Conservation (phyloP, 345 rosid genomes). For the Euphorbia tirucalli region DNA sequence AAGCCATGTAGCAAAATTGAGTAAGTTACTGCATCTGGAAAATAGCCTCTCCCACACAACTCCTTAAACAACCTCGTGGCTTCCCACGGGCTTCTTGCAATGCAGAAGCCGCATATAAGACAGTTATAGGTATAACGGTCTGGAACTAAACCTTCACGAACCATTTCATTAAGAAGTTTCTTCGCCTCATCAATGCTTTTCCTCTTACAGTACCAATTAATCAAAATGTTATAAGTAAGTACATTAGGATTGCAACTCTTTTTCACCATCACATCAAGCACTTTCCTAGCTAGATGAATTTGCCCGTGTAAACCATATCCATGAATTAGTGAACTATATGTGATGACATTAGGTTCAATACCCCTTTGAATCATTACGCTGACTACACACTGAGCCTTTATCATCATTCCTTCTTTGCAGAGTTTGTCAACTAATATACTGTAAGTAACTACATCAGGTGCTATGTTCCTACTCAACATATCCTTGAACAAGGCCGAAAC, state of each 20-base stretch:
- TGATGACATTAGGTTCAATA: neutral
- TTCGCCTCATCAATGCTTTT: neutral
- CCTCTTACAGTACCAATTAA: neutral
- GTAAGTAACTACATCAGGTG: neutral
- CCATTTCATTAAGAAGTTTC: neutral
- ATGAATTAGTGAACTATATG: neutral
- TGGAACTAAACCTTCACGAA: neutral
- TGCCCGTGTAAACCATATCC: neutral
- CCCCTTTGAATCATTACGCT: neutral
- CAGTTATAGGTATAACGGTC: neutral
- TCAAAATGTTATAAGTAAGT: neutral
- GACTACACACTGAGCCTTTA: neutral
- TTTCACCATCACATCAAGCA: neutral
- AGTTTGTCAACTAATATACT: neutral
- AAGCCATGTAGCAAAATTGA: neutral
- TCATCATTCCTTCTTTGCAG: neutral
- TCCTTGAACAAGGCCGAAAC: neutral
- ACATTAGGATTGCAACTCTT: neutral
- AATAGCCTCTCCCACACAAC: neutral
- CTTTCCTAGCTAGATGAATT: neutral
- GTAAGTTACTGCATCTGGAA: neutral
- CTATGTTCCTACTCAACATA: neutral
- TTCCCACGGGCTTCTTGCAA: neutral
- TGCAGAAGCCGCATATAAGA: neutral
- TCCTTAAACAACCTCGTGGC: neutral